Percentiles rank a stretch among this genome's conserved stretches.
Evolutionary conservation across 164 flowering plant species (phyloP).

Genomic region (Liriodendron chinense): DNA sequence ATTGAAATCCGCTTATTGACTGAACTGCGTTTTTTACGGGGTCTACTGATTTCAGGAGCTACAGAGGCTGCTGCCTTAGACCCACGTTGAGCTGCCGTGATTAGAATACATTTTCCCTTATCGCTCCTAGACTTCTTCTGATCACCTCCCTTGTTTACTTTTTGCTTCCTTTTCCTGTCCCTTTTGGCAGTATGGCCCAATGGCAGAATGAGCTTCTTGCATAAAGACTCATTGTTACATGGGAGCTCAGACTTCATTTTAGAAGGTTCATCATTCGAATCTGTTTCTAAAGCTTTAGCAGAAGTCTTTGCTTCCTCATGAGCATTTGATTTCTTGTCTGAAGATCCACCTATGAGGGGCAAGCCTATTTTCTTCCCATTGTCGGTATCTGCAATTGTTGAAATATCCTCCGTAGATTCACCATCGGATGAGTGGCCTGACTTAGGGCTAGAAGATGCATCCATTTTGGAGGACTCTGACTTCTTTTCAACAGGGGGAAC

Average conservation of each 20-base stretch:
- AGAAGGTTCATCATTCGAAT: slow-evolving; percentile 29
- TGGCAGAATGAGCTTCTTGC: slow-evolving; percentile 25
- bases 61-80: slow-evolving; percentile 22
- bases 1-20: slow-evolving; percentile 18
- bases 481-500: slow-evolving; percentile 32
- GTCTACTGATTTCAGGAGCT: slow-evolving; percentile 30
- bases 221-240: slow-evolving; percentile 24
- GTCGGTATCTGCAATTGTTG: slow-evolving; percentile 30
- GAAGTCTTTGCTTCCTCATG: slow-evolving; percentile 32
- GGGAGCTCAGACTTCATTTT: slow-evolving; percentile 33
- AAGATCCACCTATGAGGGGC: slow-evolving; percentile 25
- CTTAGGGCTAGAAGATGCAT: slow-evolving; percentile 29
- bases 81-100: slow-evolving; percentile 26
- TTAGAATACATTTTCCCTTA: slow-evolving; percentile 38
- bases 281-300: slow-evolving; percentile 17
- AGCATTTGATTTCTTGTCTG: slow-evolving; percentile 26
- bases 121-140: slow-evolving; percentile 44
- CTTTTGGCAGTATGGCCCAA: slow-evolving; percentile 26
- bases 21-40: slow-evolving; percentile 30
- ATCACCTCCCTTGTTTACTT: slow-evolving; percentile 21
- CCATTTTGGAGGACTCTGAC: slow-evolving; percentile 28
- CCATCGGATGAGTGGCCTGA: slow-evolving; percentile 30
- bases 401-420: slow-evolving; percentile 33
- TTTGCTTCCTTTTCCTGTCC: slow-evolving; percentile 49
- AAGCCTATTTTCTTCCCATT: slow-evolving; percentile 27